Conservation (phyloP, 352 stramenopile species). For the Phytophthora megakarya region DNA sequence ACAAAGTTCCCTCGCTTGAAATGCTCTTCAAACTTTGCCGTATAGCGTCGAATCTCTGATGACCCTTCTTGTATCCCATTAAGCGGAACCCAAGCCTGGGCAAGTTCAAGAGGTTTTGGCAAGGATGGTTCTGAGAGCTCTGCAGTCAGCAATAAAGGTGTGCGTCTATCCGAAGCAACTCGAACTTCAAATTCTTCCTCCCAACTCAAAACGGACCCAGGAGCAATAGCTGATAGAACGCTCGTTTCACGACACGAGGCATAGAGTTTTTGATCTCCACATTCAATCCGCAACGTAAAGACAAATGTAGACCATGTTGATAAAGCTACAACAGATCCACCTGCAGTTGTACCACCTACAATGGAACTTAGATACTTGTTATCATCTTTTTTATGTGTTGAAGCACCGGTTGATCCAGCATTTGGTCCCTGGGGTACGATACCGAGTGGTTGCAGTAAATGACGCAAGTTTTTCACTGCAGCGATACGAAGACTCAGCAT, state of each 20-base stretch:
- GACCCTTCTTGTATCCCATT: constrained; percentile 46
- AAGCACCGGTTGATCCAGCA: neutral
- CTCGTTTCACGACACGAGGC: constrained; percentile 52
- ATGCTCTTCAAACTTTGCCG: constrained; percentile 52
- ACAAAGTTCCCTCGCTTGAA: constrained; percentile 46
- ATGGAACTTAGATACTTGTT: constrained; percentile 13
- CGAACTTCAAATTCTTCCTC: constrained; percentile 72
- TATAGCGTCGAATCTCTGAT: constrained; percentile 24
- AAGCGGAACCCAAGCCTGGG: constrained; percentile 43
- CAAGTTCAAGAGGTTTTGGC: constrained; percentile 48
- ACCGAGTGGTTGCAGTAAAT: constrained; percentile 39
- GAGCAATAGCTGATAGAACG: constrained; percentile 40
- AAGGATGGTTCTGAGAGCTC: constrained; percentile 48
- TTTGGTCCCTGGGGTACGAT: constrained; percentile 13
- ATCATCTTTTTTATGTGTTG: constrained; percentile 39
- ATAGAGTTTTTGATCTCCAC: constrained; percentile 45
- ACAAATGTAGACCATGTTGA: constrained; percentile 43
- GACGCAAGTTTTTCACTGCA: constrained; percentile 50
- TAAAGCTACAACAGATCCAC: constrained; percentile 13
- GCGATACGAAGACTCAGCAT: constrained; percentile 58
- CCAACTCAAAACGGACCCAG: constrained; percentile 48
- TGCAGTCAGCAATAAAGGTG: constrained; percentile 47
- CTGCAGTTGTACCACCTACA: constrained; percentile 10
- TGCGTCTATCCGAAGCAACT: constrained; percentile 34
- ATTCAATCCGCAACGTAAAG: constrained; percentile 56